Conservation (phyloP, 1,139 yeast genomes). For the Yamadazyma conglobata region DNA sequence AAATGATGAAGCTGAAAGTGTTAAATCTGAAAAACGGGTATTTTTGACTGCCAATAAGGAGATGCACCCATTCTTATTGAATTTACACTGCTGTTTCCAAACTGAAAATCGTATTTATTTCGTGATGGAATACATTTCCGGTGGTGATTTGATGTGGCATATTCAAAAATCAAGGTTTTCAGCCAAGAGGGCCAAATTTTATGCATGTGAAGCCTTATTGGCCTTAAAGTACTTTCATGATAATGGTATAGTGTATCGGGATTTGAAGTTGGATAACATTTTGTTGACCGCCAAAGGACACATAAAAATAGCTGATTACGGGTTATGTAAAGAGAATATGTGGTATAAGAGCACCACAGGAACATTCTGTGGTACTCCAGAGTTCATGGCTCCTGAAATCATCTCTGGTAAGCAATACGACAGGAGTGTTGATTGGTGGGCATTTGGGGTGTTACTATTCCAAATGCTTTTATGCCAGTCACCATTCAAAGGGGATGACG, state of each 20-base stretch:
- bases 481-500: constrained; percentile 97
- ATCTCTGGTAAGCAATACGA: constrained; percentile 89
- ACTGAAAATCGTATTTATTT: constrained; percentile 95
- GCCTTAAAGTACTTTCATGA: constrained; percentile 94
- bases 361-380: constrained; percentile 98
- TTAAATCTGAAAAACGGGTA: constrained; percentile 88
- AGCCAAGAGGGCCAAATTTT: constrained; percentile 88
- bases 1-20: constrained; percentile 94
- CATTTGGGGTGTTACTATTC: constrained; percentile 91
- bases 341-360: constrained; percentile 87
- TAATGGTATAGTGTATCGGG: constrained; percentile 94
- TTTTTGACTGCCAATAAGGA: constrained; percentile 87
- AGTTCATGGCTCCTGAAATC: constrained; percentile 98
- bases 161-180: constrained; percentile 90
- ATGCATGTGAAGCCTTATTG: constrained; percentile 91
- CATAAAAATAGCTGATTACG: constrained; percentile 94
- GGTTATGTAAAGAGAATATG: constrained; percentile 95
- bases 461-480: constrained; percentile 96
- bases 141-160: constrained; percentile 99
- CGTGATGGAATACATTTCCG: constrained; percentile 96
- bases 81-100: constrained; percentile 93
- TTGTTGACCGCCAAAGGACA: constrained; percentile 89
- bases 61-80: constrained; percentile 87
- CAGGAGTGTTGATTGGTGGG: constrained; percentile 99
- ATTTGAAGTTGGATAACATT: constrained; percentile 90